Evolutionary conservation across 2,329 filamentous ascomycete species (phyloP).

Genomic region (Pseudogymnoascus sp.): DNA sequence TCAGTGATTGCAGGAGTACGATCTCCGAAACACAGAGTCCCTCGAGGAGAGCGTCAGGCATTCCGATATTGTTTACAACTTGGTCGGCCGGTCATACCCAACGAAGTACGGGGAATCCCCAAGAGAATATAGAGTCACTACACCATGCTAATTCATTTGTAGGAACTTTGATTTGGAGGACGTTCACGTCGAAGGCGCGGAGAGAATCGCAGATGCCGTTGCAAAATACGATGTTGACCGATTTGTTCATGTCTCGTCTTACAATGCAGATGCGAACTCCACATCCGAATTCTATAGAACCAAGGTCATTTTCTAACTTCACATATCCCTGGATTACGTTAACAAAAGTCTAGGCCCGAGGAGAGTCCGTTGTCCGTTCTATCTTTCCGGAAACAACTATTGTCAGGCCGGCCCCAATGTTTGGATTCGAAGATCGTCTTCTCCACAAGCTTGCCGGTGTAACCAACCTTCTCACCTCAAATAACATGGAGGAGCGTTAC

Average conservation of each 20-base stretch:
- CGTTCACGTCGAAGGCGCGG: slow-evolving; percentile 85
- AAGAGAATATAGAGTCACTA: neutral
- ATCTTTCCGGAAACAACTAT: slow-evolving; percentile 98
- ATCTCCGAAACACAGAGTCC: slow-evolving; percentile 86
- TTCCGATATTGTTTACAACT: slow-evolving; percentile 95
- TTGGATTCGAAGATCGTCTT: slow-evolving; percentile 90
- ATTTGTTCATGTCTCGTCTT: slow-evolving; percentile 93
- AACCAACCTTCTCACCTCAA: slow-evolving; percentile 79
- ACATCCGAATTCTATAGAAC: slow-evolving; percentile 84
- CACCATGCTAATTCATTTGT: slow-evolving; percentile 27
- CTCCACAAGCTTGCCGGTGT: slow-evolving; percentile 77
- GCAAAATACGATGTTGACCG: slow-evolving; percentile 98
- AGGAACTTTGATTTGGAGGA: slow-evolving; percentile 92
- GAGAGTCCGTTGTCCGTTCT: slow-evolving; percentile 74
- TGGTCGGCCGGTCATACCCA: slow-evolving; percentile 88
- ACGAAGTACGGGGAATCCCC: slow-evolving; percentile 63
- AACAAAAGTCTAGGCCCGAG: slow-evolving; percentile 50
- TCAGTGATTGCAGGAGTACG: slow-evolving; percentile 64
- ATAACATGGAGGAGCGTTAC: slow-evolving; percentile 87
- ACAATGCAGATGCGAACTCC: slow-evolving; percentile 78
- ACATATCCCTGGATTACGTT: slow-evolving; percentile 14
- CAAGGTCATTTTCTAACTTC: slow-evolving; percentile 50
- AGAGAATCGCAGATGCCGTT: slow-evolving; percentile 87
- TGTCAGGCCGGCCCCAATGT: slow-evolving; percentile 87
- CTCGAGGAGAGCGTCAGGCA: slow-evolving; percentile 96